Base-by-base conservation (phyloP, 768 basidiomycete species). In the Collybia nuda region DNA sequence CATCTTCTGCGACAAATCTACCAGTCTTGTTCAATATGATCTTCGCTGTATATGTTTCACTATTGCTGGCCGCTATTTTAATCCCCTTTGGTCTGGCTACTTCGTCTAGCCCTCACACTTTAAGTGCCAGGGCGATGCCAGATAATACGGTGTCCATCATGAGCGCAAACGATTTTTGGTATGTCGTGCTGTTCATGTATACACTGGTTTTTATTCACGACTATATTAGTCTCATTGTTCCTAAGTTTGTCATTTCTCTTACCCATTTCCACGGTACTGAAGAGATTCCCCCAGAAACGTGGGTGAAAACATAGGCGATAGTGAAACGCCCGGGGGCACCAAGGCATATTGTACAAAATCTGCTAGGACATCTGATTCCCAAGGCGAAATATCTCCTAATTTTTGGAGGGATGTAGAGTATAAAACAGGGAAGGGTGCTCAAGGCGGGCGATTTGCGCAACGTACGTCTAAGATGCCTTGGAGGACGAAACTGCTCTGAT, bases 91-190 rank as follows among this genome's bases (percentile, higher is more conserved):
- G 6, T 32, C 14, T 32, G 32, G 32, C 32, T 14, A 32, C 32
- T 26, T 7, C 24, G 12, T 14, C 32, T 6, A 32, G 32, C 32
- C 12, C 14, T 14, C 32, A 32, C 12, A 14, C 3, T 32, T 14
- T 32, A 5, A 11, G 32, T 32, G 32, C 32, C 32, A 52, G 64
- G 37, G 62, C 63, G 40, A 59, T 68, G 2, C 62, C 59, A 5
- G 76, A 78, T 55, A 80, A 80, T 55, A 77, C 73, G 47, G 79
- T 80, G 51, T 72, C 66, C 48, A 69, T 80, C 35, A 76, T 71
- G 1, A 65, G 71, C 55, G 58, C 66, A 0, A 58, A 67, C 26
- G 66, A 62, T n/a, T 77, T 68, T 55, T 80, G 78, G 77, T 79
- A 48, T 11, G 74, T 45, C 44, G 18, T 24, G 9, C 8, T 47